These are phyloP conservation scores for Nematodospora valgi DNA, from an alignment of 805 yeast species.

Conservation along the genomic window DNA sequence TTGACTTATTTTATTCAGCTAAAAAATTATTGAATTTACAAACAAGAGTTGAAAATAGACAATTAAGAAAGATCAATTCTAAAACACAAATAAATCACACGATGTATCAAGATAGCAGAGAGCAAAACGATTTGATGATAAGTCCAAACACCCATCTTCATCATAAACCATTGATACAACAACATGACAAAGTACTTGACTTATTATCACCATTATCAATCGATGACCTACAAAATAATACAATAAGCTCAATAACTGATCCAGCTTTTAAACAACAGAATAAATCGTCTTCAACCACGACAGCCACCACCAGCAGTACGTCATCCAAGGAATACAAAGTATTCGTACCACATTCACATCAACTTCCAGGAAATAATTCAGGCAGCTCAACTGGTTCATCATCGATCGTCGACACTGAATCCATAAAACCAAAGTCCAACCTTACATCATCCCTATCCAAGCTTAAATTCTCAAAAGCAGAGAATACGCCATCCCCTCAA, in stretches of 20 bases:
- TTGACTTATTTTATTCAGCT: slow-evolving; percentile 41
- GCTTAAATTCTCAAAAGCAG: slow-evolving; percentile 6
- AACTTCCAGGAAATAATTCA: too few species aligned
- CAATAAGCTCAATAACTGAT: not conserved
- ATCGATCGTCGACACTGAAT: too few species aligned
- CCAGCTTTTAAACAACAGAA: slow-evolving; percentile 1
- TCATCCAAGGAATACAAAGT: slow-evolving; percentile 3
- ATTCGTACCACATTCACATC: not conserved
- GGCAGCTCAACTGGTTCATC: too few species aligned
- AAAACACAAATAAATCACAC: slow-evolving; percentile 20
- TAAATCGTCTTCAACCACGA: too few species aligned
- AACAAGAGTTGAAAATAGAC: slow-evolving; percentile 38
- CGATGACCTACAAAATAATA: slow-evolving; percentile 30
- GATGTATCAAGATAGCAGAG: slow-evolving; percentile 1
- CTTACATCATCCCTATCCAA: slow-evolving; percentile 14
- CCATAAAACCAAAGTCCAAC: slow-evolving; percentile 11
- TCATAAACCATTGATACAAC: not conserved
- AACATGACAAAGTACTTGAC: slow-evolving; percentile 26
- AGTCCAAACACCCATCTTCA: slow-evolving; percentile 1
- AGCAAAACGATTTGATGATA: slow-evolving; percentile 1
- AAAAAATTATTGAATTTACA: slow-evolving; percentile 36
- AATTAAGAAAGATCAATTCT: slow-evolving; percentile 29
- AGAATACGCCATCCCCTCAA: not conserved
- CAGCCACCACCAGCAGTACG: too few species aligned
- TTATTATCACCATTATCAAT: slow-evolving; percentile 39